These are phyloP conservation scores for Globisporangium ultimum DNA, from an alignment of 352 stramenopile genomes.

Conservation along the genomic window DNA sequence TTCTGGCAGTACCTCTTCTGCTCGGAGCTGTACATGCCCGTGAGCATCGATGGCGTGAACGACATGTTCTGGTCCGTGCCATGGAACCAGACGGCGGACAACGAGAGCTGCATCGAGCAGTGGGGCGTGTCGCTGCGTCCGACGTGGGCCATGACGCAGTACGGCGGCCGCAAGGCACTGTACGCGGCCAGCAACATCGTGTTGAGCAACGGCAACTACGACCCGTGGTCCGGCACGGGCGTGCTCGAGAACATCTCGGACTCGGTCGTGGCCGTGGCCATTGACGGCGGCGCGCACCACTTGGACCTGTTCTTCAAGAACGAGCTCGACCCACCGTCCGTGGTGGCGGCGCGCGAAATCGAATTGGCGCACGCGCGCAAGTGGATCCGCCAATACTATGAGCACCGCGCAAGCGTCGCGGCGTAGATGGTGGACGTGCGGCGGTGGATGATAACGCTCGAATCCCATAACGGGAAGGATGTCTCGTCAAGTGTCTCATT, in stretches of 20 bases:
- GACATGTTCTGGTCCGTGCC: slow-evolving; percentile 88
- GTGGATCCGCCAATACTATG: slow-evolving; percentile 73
- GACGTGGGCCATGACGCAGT: slow-evolving; percentile 66
- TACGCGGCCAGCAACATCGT: slow-evolving; percentile 89
- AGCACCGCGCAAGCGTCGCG: slow-evolving; percentile 17
- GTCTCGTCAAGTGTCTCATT: too few relatives aligned
- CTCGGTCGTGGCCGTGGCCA: slow-evolving; percentile 62
- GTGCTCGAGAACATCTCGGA: slow-evolving; percentile 70
- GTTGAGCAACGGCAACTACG: slow-evolving; percentile 93
- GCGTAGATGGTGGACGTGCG: not conserved
- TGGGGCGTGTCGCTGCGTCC: slow-evolving; percentile 70
- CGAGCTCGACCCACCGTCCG: slow-evolving; percentile 70
- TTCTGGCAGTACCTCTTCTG: slow-evolving; percentile 84
- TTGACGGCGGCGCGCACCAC: slow-evolving; percentile 84
- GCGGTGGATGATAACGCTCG: too few relatives aligned
- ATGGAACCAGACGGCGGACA: slow-evolving; percentile 63
- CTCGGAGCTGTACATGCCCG: slow-evolving; percentile 73
- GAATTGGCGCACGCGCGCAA: slow-evolving; percentile 79
- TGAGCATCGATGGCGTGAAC: slow-evolving; percentile 50
- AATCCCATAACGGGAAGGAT: too few relatives aligned
- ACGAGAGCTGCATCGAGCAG: slow-evolving; percentile 51
- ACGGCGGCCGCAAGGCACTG: slow-evolving; percentile 68
- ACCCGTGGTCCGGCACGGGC: slow-evolving; percentile 90
- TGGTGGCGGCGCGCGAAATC: slow-evolving; percentile 60
- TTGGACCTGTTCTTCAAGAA: slow-evolving; percentile 92